Evolutionary conservation across 2,329 filamentous ascomycete species (phyloP).

Genomic region (Pseudogymnoascus sp.): DNA sequence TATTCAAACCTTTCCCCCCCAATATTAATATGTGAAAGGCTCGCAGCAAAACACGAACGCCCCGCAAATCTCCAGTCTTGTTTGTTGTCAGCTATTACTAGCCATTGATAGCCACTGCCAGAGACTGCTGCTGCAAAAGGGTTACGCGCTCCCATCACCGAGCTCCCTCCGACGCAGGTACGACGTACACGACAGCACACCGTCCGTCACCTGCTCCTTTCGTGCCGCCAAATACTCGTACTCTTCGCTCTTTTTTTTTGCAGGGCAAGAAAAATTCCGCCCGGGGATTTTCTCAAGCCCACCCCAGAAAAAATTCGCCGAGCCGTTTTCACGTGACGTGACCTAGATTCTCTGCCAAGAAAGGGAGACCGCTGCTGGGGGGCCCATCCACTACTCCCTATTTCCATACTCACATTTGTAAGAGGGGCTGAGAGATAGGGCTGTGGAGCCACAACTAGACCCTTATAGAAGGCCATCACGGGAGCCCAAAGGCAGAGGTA

Average conservation of each 20-base stretch:
- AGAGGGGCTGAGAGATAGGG: conserved; percentile 5
- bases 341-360: not conserved
- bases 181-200: not conserved
- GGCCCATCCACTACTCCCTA: conserved; percentile 1
- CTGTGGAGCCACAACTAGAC: conserved; percentile 4
- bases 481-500: not conserved
- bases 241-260: not conserved
- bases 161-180: conserved; percentile 4
- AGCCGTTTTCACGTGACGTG: not conserved
- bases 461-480: conserved; percentile 2
- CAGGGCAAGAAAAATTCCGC: not conserved
- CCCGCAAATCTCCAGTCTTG: conserved; percentile 1
- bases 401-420: conserved; percentile 5
- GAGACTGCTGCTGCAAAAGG: not conserved
- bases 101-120: conserved; percentile 1
- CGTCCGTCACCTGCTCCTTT: not conserved
- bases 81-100: conserved; percentile 2
- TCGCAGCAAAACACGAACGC: conserved; percentile 1
- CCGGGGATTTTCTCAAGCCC: not conserved
- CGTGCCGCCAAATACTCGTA: not conserved
- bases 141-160: not conserved
- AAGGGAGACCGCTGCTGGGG: not conserved
- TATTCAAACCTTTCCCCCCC: conserved; percentile 6
- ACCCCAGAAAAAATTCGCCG: not conserved
- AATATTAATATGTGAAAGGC: conserved; percentile 7